phyloP scores from a whole-genome alignment of 2,329 filamentous ascomycete genomes.

The Xylaria sp. region DNA sequence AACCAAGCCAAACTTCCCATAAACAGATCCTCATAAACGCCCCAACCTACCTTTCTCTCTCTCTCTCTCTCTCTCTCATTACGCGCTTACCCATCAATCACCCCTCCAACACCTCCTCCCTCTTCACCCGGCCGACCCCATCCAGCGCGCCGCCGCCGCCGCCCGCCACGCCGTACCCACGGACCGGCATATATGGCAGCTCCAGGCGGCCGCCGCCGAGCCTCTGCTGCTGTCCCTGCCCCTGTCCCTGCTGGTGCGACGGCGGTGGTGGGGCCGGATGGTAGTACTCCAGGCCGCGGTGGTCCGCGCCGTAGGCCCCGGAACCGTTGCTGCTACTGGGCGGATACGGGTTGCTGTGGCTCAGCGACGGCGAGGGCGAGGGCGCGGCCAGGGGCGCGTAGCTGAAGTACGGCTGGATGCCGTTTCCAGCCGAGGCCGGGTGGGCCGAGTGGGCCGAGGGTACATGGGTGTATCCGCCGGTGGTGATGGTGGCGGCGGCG shows the following conservation, averaged over 20 bases:
- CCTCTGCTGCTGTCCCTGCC: background rate
- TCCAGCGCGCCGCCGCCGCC: too few species aligned
- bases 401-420: background rate
- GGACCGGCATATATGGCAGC: background rate
- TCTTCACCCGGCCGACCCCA: background rate
- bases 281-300: background rate
- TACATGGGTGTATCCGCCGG: too few species aligned
- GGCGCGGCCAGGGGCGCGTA: background rate
- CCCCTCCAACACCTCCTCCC: background rate
- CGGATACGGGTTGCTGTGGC: too few species aligned
- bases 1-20: too few species aligned
- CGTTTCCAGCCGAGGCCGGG: too few species aligned
- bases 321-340: too few species aligned
- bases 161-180: background rate
- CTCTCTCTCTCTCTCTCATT: background rate
- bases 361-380: background rate
- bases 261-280: too few species aligned
- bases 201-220: background rate
- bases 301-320: background rate
- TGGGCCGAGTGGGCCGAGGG: too few species aligned
- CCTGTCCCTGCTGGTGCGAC: too few species aligned
- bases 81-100: background rate
- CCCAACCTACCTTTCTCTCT: too few species aligned
- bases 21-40: too few species aligned
- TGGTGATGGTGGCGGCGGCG: background rate